phyloP scores from a whole-genome alignment of 805 yeast species.

The Yamadazyma sp. region DNA sequence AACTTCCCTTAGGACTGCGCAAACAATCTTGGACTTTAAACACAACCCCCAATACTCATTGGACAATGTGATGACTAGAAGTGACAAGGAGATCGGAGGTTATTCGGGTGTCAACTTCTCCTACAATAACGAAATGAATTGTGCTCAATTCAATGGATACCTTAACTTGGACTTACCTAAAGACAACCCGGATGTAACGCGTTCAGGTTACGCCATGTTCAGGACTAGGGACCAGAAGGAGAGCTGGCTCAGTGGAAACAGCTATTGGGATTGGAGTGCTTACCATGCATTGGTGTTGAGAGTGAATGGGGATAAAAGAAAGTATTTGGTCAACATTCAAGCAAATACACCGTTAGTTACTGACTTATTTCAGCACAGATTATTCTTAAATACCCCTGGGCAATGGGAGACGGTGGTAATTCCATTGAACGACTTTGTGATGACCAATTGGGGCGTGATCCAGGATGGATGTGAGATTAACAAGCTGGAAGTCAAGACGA shows the following conservation, averaged over 20 bases:
- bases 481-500: constrained; percentile 61
- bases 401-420: constrained; percentile 83
- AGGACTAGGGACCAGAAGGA: constrained; percentile 66
- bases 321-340: constrained; percentile 77
- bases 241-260: constrained; percentile 48
- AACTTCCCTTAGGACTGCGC: constrained; percentile 26
- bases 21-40: constrained; percentile 58
- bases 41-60: constrained; percentile 48
- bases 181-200: constrained; percentile 59
- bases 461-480: constrained; percentile 56
- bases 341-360: constrained; percentile 76
- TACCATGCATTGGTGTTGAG: constrained; percentile 62
- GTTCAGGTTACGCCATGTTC: constrained; percentile 83
- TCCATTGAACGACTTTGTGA: constrained; percentile 74
- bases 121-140: constrained; percentile 31
- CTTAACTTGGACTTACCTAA: constrained; percentile 68
- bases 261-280: constrained; percentile 69
- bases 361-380: constrained; percentile 79
- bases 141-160: constrained; percentile 50
- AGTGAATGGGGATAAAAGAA: constrained; percentile 71
- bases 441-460: constrained; percentile 77
- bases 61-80: constrained; percentile 53
- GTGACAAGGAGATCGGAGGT: constrained; percentile 79
- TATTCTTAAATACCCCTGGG: constrained; percentile 69
- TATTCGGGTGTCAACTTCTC: constrained; percentile 63